Conservation (phyloP, 768 basidiomycete genomes). For the Melanogaster broomeanus region DNA sequence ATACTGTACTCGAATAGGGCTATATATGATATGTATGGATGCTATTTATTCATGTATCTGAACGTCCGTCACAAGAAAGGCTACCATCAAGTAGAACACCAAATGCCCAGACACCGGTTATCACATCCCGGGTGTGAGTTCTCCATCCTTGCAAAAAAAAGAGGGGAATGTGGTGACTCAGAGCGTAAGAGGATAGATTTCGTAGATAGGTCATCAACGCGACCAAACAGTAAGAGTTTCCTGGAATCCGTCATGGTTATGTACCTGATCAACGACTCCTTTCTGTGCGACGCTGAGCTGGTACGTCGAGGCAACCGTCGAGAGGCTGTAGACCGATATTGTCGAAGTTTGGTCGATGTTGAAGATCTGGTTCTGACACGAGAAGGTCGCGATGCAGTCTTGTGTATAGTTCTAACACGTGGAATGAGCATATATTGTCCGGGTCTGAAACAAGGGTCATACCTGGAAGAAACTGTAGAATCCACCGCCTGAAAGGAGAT, state of each 20-base stretch:
- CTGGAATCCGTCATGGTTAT: constrained; percentile 47
- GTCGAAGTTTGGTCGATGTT: constrained; percentile 43
- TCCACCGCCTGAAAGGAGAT: constrained; percentile 39
- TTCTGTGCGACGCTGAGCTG: constrained; percentile 40
- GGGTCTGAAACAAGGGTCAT: not conserved
- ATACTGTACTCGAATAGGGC: no score
- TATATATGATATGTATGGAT: no score
- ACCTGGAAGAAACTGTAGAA: constrained; percentile 57
- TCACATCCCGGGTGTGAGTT: not conserved
- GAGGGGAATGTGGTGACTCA: not conserved
- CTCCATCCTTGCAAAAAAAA: not conserved
- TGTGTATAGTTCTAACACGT: constrained; percentile 40
- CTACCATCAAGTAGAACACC: no score
- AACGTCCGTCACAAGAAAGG: not conserved
- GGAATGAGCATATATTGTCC: constrained; percentile 1
- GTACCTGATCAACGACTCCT: constrained; percentile 36
- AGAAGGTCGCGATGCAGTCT: constrained; percentile 36
- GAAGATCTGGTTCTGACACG: constrained; percentile 46
- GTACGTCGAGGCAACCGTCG: constrained; percentile 47
- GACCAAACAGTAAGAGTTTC: constrained; percentile 40
- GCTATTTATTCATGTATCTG: no score
- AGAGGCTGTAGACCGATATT: constrained; percentile 46
- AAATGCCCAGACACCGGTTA: no score
- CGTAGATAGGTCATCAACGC: constrained; percentile 18
- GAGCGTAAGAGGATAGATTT: no score